These are phyloP conservation scores for Fusarium subglutinans DNA, from an alignment of 2,329 filamentous ascomycete species.

Conservation along the genomic window DNA sequence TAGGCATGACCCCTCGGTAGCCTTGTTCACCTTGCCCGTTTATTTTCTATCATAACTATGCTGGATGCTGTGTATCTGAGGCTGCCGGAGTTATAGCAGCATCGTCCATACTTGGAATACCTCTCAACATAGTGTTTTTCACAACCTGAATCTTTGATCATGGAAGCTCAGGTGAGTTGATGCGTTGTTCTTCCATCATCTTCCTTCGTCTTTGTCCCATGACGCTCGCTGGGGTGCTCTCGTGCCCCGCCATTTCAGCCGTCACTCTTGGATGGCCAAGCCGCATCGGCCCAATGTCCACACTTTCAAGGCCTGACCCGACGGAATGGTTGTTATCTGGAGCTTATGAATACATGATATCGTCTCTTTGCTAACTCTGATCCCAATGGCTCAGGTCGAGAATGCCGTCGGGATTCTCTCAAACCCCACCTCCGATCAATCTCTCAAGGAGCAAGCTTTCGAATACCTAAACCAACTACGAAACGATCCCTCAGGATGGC, in stretches of 20 bases:
- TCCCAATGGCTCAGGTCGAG: conserved; percentile 71
- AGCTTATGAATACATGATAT: conserved; percentile 8
- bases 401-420: conserved; percentile 96
- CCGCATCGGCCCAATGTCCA: conserved; percentile 38
- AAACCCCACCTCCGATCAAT: conserved; percentile 78
- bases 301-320: conserved; percentile 18
- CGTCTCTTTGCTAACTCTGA: conserved; percentile 15
- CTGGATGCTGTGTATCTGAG: conserved; percentile 52
- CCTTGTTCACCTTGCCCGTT: conserved; percentile 47
- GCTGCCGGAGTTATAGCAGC: conserved; percentile 58
- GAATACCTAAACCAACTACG: conserved; percentile 83
- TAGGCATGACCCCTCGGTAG: conserved; percentile 55
- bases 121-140: not conserved
- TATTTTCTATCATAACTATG: conserved; percentile 50
- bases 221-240: conserved; percentile 35
- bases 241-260: conserved; percentile 44
- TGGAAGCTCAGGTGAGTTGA: conserved; percentile 59
- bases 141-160: conserved; percentile 46
- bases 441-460: conserved; percentile 83
- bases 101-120: conserved; percentile 36
- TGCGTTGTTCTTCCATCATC: conserved; percentile 13
- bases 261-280: conserved; percentile 33
- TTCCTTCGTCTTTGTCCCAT: conserved; percentile 33
- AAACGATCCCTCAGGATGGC: conserved; percentile 86
- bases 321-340: conserved; percentile 13